Evolutionary conservation across 1,284 basidiomycete species (phyloP).

Genomic region (Heterobasidion occidentale): DNA sequence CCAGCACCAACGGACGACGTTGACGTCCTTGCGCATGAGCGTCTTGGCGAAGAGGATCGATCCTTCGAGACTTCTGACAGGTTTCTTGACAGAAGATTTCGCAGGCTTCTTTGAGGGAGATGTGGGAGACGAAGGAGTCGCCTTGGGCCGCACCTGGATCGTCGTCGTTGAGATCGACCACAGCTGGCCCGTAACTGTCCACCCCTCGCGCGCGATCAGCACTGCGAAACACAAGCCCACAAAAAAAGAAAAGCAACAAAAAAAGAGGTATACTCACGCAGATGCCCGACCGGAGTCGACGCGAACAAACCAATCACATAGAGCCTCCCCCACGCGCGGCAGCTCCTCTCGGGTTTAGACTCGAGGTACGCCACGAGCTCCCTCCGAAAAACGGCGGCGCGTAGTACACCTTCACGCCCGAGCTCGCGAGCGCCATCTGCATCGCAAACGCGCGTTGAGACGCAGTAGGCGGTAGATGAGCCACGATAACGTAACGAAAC

Average conservation of each 20-base stretch:
- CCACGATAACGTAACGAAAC: too few relatives aligned
- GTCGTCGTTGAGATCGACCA: constrained; percentile 70
- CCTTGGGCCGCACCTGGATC: constrained; percentile 63
- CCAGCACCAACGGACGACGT: constrained; percentile 43
- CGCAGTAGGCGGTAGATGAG: constrained; percentile 51
- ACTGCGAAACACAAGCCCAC: not conserved
- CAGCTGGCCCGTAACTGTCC: constrained; percentile 45
- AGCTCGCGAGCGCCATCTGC: constrained; percentile 49
- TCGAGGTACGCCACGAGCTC: constrained; percentile 72
- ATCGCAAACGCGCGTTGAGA: constrained; percentile 39
- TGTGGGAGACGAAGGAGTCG: too few relatives aligned
- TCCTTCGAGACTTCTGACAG: too few relatives aligned
- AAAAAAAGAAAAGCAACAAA: too few relatives aligned
- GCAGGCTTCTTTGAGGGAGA: too few relatives aligned
- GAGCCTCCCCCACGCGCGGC: constrained; percentile 66
- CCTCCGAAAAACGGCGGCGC: constrained; percentile 72
- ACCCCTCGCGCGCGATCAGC: not conserved
- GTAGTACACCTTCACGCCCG: constrained; percentile 70
- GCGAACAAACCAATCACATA: constrained; percentile 65
- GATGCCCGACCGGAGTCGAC: constrained; percentile 50
- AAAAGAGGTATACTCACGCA: too few relatives aligned
- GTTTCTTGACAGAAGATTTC: too few relatives aligned
- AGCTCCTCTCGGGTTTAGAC: constrained; percentile 40
- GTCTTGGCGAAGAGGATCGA: constrained; percentile 86
- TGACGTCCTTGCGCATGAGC: constrained; percentile 80